Evolutionary conservation across 768 basidiomycete genomes (phyloP).

Genomic region (Krasilnikovozyma curviuscula): DNA sequence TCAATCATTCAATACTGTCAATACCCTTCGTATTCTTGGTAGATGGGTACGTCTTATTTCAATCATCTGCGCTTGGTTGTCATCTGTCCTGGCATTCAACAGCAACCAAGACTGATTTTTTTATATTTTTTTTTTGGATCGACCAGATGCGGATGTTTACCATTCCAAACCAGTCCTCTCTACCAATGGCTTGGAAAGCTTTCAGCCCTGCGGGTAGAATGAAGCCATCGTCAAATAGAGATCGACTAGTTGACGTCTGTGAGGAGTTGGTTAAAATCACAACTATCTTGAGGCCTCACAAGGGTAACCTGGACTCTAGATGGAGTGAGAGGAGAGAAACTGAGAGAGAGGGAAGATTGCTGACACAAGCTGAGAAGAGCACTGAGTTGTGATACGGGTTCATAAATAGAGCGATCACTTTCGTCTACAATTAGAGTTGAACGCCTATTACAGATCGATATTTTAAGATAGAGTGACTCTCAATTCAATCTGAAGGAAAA

Average conservation of each 20-base stretch:
- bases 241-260: slow-evolving; percentile 26
- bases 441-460: no score
- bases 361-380: no score
- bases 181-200: slow-evolving; percentile 24
- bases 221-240: slow-evolving; percentile 24
- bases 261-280: slow-evolving; percentile 26
- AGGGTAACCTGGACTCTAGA: slow-evolving; percentile 19
- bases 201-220: slow-evolving; percentile 21
- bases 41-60: slow-evolving; percentile 24
- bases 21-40: slow-evolving; percentile 22
- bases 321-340: slow-evolving; percentile 24
- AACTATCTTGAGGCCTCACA: slow-evolving; percentile 18
- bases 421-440: no score
- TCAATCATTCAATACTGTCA: slow-evolving; percentile 26
- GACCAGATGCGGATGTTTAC: not conserved
- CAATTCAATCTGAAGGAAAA: no score
- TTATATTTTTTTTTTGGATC: no score
- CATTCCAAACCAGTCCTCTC: slow-evolving; percentile 21
- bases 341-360: slow-evolving; percentile 19
- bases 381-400: no score
- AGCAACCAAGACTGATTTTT: no score
- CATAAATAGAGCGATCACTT: no score
- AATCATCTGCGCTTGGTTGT: not conserved
- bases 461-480: no score
- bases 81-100: no score